Conservation (phyloP, 768 basidiomycete genomes). For the Chlorophyllum brunneum region DNA sequence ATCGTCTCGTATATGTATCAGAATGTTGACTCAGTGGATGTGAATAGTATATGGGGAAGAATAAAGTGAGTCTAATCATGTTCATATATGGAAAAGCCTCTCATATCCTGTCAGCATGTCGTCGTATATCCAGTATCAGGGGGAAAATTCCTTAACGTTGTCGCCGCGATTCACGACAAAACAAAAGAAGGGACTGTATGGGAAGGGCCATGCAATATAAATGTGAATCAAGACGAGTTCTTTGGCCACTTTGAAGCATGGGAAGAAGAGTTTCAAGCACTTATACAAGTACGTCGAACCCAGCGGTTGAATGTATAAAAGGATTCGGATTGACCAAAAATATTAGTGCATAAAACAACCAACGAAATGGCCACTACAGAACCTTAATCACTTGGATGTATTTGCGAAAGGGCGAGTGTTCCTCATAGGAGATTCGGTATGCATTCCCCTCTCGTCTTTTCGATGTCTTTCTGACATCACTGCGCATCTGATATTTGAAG, state of each 20-base stretch:
- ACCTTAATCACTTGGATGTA: slow-evolving; percentile 14
- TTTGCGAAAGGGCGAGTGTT: slow-evolving; percentile 19
- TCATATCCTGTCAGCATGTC: slow-evolving; percentile 30
- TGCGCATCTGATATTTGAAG: slow-evolving; percentile 11
- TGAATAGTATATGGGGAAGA: slow-evolving; percentile 19
- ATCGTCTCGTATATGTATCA: neutral
- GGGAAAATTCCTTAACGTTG: slow-evolving; percentile 47
- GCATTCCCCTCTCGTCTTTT: no score
- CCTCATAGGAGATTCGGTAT: slow-evolving; percentile 23
- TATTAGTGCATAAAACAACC: slow-evolving; percentile 18
- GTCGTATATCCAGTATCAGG: slow-evolving; percentile 46
- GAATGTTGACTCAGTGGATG: neutral
- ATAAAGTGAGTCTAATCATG: slow-evolving; percentile 15
- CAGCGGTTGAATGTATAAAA: neutral
- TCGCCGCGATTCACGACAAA: slow-evolving; percentile 28
- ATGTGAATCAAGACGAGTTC: slow-evolving; percentile 14
- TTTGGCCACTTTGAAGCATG: slow-evolving; percentile 13
- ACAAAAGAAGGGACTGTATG: slow-evolving; percentile 14
- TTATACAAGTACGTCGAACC: slow-evolving; percentile 14
- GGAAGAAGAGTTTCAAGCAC: slow-evolving; percentile 16
- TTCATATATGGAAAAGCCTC: neutral
- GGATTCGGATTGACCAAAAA: neutral
- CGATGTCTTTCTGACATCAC: no score
- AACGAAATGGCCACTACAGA: slow-evolving; percentile 21
- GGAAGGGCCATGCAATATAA: slow-evolving; percentile 16